Base-by-base conservation (phyloP, 2,329 filamentous ascomycete genomes). In the Diaporthe destruens region DNA sequence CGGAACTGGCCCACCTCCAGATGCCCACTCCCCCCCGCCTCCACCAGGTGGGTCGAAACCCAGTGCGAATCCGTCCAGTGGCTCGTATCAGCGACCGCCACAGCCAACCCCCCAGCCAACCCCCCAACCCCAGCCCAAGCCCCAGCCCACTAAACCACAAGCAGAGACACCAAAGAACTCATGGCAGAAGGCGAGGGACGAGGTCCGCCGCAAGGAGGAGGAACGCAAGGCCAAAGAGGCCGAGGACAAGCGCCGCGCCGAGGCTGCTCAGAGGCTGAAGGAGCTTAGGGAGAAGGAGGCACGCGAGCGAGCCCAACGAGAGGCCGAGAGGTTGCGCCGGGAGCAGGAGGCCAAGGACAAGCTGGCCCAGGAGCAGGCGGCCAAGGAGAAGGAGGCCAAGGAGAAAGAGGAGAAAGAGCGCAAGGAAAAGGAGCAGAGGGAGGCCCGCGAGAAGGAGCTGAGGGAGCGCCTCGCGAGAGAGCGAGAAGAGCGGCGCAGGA, bases 121-220 rank as follows among this genome's bases (percentile, higher is more conserved):
- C 23, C 71, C 72, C 29, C 74, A 77, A 77, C 63, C 39, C 16
- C 39, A 42, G 16, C 39, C 73, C 77, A 77, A 29, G 76, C 76
- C 74, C 56, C n/a, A 29, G 20, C 18, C 77, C 78, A 65, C 73
- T 70, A 74, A 74, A 71, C 71, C 73, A 57, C 71, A 74, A 65
- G 69, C 79, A 16, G 82, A 82, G 59, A 76, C 82, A 32, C 81
- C 84, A 1, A 87, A 86, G 77, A 84, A 85, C 11, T 84, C 88
- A 0, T 93, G 91, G 91, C 91, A 93, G 76, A 92, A 89, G 79
- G 91, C 91, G 4, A 85, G 91, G 69, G 91, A 93, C 77, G 91
- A 93, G 76, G 92, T 88, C 25, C 85, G 88, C 55, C 87, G 85
- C 72, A 87, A 87, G 71, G 91, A 92, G 76, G 90, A 91, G 75